Base-by-base conservation (phyloP, 495 filamentous ascomycete genomes). In the Glonium stellatum region DNA sequence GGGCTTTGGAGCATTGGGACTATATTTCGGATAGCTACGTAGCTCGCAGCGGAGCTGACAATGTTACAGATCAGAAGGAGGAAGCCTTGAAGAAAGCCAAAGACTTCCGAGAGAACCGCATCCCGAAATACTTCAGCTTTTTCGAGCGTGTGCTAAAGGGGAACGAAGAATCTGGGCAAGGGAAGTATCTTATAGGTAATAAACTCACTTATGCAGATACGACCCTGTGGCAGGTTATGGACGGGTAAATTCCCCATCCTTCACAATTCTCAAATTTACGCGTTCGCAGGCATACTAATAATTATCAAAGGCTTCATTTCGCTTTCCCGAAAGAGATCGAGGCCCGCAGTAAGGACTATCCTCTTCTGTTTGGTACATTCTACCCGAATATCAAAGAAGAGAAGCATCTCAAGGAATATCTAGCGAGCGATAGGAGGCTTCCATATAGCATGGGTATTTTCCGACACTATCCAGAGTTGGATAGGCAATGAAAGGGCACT, bases 121-220 rank as follows among this genome's bases (percentile, higher is more conserved):
- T 88, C 8, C 84, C 86, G 9, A 88, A 87, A 69, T 87, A 82
- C 64, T 65, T 87, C 46, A 74, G 71, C 4, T 87, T 84, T 65
- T 87, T 87, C 58, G 77, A 87, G 71, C 69, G 82, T 0, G 82
- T 85, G 49, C 67, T 88, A 10, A 68, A 72, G 46, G 73, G 76
- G n/a, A 79, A 81, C 60, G 77, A 77, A 46, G 59, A 62, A 47
- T 15, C 47, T 13, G 80, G 78, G 34, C 63, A 78, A 34, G 82
- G 80, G 0, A 79, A 78, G 18, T 87, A 80, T 74, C 67, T 89
- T 0, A 82, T 86, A 39, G 82, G 79, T 0, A 76, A 73, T 0
- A 67, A 72, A 60, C 61, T 89, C 59, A 85, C 82, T 4, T 84
- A 82, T 73, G 86, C 85, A 31, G 86, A 89, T 73, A 71, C 84